A percentile compares a stretch with the other conserved stretches of the same genome.
phyloP scores from a whole-genome alignment of 108 stramenopile genomes.

The Mediolabrus comicus region DNA sequence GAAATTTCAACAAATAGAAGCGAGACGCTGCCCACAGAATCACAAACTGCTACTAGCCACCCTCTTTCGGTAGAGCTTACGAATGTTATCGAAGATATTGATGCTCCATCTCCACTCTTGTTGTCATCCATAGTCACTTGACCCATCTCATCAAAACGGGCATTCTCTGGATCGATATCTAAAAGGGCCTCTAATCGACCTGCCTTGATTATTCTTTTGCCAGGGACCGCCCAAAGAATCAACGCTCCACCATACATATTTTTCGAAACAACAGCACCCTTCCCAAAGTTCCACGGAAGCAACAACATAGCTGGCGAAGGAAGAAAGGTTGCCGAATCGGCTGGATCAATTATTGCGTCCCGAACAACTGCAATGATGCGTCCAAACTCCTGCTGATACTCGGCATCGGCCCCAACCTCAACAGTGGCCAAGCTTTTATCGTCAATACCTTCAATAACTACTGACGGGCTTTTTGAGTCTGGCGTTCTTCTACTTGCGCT shows the following conservation, averaged over 20 bases:
- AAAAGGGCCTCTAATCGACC: constrained; percentile 49
- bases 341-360: constrained; percentile 25
- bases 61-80: constrained; percentile 36
- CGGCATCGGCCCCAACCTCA: constrained; percentile 53
- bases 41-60: constrained; percentile 47
- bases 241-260: constrained; percentile 58
- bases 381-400: constrained; percentile 75
- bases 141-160: constrained; percentile 48
- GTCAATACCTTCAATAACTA: neutral
- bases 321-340: constrained; percentile 2
- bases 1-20: constrained; percentile 49
- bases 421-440: constrained; percentile 49
- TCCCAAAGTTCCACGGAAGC: constrained; percentile 61
- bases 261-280: constrained; percentile 32
- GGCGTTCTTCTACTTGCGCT: constrained; percentile 1
- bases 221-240: constrained; percentile 49
- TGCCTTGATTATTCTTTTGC: constrained; percentile 46
- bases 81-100: constrained; percentile 47
- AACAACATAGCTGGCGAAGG: constrained; percentile 41
- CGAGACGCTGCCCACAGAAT: constrained; percentile 40
- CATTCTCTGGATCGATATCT: constrained; percentile 57
- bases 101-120: constrained; percentile 8
- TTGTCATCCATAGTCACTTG: constrained; percentile 19
- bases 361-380: constrained; percentile 60
- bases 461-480: constrained; percentile 3